Evolutionary conservation across 257 asterid species (phyloP).

Genomic region (Vinca minor): DNA sequence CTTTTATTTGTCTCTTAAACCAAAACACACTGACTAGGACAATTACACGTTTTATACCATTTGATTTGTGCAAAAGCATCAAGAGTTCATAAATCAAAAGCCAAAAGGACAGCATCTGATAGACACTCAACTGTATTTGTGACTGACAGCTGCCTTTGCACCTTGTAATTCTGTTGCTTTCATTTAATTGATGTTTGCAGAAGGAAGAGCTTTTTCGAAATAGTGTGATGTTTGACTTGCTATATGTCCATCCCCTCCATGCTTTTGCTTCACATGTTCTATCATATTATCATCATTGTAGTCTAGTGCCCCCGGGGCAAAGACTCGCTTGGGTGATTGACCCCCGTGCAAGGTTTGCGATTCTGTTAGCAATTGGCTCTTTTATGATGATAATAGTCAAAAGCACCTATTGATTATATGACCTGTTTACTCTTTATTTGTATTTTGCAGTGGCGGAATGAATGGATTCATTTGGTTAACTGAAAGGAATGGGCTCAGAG

Average conservation of each 20-base stretch:
- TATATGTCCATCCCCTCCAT: constrained; percentile 67
- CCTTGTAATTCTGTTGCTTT: not conserved
- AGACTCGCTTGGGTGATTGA: constrained; percentile 48
- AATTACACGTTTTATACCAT: too few species aligned
- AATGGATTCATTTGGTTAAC: constrained; percentile 78
- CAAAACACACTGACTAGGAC: too few species aligned
- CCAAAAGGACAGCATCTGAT: too few species aligned
- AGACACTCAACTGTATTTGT: too few species aligned
- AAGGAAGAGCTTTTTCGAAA: constrained; percentile 74
- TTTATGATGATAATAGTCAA: constrained; percentile 1
- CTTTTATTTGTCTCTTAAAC: too few species aligned
- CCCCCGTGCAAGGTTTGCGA: constrained; percentile 52
- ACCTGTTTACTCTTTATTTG: constrained; percentile 15
- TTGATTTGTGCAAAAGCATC: too few species aligned
- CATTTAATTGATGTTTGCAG: constrained; percentile 32
- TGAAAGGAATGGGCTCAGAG: constrained; percentile 50
- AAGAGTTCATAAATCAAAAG: too few species aligned
- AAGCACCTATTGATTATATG: constrained; percentile 7
- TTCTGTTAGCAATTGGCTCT: constrained; percentile 5
- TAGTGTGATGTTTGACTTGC: constrained; percentile 70
- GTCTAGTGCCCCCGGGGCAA: constrained; percentile 23
- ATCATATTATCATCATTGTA: constrained; percentile 44
- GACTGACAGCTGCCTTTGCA: too few species aligned
- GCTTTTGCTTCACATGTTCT: constrained; percentile 53
- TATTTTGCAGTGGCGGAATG: constrained; percentile 73